Conservation (phyloP, 1,284 basidiomycete genomes). For the Serendipita sp. region DNA sequence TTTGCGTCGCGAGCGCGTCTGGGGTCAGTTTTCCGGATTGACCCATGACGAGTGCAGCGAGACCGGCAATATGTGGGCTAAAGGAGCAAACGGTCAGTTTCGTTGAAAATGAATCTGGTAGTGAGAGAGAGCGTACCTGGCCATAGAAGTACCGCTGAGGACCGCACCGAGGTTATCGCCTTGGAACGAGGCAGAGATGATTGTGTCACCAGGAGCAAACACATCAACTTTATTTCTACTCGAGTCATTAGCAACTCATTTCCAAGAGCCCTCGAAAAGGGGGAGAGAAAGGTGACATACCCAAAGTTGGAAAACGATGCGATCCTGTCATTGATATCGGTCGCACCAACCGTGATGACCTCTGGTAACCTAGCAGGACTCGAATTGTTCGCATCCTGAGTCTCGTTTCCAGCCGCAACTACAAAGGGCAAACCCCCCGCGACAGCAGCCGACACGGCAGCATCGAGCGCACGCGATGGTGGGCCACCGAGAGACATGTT, state of each 20-base stretch:
- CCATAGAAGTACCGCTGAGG: slow-evolving; percentile 15
- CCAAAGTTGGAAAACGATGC: slow-evolving; percentile 24
- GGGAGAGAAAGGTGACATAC: not conserved
- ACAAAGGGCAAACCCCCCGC: slow-evolving; percentile 12
- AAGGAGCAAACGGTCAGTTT: not conserved
- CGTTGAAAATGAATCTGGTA: not conserved
- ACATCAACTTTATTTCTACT: slow-evolving; percentile 23
- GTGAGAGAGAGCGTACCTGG: slow-evolving; percentile 2
- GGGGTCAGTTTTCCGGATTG: slow-evolving; percentile 12
- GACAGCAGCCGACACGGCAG: slow-evolving; percentile 12
- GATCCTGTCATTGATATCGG: slow-evolving; percentile 21
- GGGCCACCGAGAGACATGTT: slow-evolving; percentile 15
- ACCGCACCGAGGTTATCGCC: slow-evolving; percentile 8
- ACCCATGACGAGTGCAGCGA: slow-evolving; percentile 12
- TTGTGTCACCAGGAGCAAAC: slow-evolving; percentile 24
- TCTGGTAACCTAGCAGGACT: slow-evolving; percentile 22
- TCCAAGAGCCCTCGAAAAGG: not conserved
- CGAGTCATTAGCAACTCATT: not conserved
- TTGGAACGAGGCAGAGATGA: slow-evolving; percentile 14
- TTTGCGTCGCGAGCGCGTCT: slow-evolving; percentile 7
- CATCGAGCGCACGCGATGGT: slow-evolving; percentile 12
- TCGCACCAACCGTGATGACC: slow-evolving; percentile 25
- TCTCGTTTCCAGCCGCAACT: slow-evolving; percentile 16
- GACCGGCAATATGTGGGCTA: slow-evolving; percentile 13
- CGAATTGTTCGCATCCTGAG: slow-evolving; percentile 24